A percentile compares a stretch with the other conserved stretches of the same genome.
Conservation (phyloP, 139 green algal species). For the Pleodorina starrii region DNA sequence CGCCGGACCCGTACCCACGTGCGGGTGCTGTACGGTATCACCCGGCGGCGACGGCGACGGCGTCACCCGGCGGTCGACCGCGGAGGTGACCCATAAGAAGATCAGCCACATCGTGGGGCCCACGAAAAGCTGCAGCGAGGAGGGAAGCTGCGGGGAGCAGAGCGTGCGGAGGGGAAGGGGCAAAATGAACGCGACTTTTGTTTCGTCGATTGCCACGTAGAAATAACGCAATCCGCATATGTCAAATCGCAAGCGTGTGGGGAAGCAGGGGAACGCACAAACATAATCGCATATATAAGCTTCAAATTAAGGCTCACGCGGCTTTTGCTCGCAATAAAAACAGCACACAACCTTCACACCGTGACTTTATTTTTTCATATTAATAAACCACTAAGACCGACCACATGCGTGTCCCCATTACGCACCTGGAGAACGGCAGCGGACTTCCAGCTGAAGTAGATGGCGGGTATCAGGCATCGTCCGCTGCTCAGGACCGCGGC, state of each 20-base stretch:
- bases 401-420: no score
- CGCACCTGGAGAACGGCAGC: neutral
- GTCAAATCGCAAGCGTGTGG: no score
- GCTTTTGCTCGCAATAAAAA: neutral
- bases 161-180: neutral
- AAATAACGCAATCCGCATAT: no score
- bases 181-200: neutral
- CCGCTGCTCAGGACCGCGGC: neutral
- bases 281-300: neutral
- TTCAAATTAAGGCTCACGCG: neutral
- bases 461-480: neutral
- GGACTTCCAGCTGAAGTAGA: conserved; percentile 1
- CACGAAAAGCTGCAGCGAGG: no score
- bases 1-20: no score
- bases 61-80: neutral
- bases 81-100: neutral
- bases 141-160: neutral
- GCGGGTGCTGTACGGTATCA: neutral
- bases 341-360: neutral
- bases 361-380: no score
- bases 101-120: neutral
- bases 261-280: no score
- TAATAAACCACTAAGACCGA: no score
- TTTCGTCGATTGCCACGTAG: no score
- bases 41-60: no score